Conservation (phyloP, 1,284 basidiomycete species). For the Marasmius tenuissimus region DNA sequence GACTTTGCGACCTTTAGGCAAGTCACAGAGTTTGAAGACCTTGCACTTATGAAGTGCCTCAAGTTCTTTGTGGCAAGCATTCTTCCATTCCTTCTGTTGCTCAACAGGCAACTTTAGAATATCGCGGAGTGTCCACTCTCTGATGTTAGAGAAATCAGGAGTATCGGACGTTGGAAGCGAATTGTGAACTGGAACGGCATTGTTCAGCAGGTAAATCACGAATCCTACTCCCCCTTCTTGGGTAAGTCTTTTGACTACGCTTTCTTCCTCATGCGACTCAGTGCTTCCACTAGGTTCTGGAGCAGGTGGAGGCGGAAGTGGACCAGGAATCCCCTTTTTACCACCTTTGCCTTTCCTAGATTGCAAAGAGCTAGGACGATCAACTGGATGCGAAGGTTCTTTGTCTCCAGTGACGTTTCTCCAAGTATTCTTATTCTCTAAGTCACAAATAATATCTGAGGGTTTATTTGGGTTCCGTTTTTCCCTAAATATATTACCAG, state of each 20-base stretch:
- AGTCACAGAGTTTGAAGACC: constrained; percentile 8
- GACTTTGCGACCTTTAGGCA: constrained; percentile 20
- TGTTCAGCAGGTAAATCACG: constrained; percentile 1
- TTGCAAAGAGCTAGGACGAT: not conserved
- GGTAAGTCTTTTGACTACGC: not conserved
- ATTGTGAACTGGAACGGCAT: not conserved
- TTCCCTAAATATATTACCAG: not conserved
- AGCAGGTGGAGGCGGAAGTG: not conserved
- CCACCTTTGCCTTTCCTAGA: not conserved
- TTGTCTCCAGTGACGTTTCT: not conserved
- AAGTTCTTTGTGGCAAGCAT: constrained; percentile 7
- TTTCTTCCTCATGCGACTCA: not conserved
- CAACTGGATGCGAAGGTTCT: not conserved
- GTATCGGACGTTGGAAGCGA: not conserved
- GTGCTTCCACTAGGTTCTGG: not conserved
- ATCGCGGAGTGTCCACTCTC: constrained; percentile 1
- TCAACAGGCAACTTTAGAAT: constrained; percentile 7
- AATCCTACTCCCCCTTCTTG: constrained; percentile 11
- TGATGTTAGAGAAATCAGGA: not conserved
- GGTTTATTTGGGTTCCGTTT: not conserved
- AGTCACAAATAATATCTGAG: not conserved
- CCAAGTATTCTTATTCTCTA: not conserved
- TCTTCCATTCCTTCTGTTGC: constrained; percentile 7
- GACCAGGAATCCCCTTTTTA: not conserved
- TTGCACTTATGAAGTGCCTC: constrained; percentile 7